Percentiles rank a stretch among this genome's conserved stretches.
Evolutionary conservation across 257 asterid genomes (phyloP).

Genomic region (Solanum acaule): DNA sequence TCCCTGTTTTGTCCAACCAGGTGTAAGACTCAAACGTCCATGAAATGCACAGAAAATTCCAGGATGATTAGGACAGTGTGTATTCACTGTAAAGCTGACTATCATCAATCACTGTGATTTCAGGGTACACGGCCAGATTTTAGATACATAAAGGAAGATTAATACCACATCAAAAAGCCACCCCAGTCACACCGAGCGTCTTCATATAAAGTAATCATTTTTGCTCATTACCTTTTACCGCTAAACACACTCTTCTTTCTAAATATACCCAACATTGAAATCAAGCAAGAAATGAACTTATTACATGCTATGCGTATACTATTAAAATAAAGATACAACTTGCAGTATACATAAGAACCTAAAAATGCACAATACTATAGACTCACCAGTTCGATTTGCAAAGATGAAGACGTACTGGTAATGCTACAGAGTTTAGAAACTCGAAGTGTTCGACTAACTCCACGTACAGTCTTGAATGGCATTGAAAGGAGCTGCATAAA

Average conservation of each 20-base stretch:
- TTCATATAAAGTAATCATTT: neutral
- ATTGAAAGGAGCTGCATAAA: conserved; percentile 64
- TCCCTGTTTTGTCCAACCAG: neutral
- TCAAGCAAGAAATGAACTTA: neutral
- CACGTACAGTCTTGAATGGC: conserved; percentile 79
- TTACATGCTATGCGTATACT: neutral
- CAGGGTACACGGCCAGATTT: neutral
- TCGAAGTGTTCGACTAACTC: conserved; percentile 55
- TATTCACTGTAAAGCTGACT: neutral
- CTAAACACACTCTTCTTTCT: neutral
- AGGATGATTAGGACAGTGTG: neutral
- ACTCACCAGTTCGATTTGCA: conserved; percentile 86
- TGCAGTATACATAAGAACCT: neutral
- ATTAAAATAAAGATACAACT: neutral
- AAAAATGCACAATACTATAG: neutral
- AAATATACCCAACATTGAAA: neutral
- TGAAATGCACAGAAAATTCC: neutral
- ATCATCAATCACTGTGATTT: neutral
- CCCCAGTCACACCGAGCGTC: neutral
- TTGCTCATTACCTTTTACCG: neutral
- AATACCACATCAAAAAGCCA: neutral
- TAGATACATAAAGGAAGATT: neutral
- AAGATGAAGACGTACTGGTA: conserved; percentile 46
- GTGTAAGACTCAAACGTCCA: neutral
- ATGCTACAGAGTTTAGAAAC: conserved; percentile 76